phyloP scores from a whole-genome alignment of 139 green algal genomes.

The Tetraselmis chui region DNA sequence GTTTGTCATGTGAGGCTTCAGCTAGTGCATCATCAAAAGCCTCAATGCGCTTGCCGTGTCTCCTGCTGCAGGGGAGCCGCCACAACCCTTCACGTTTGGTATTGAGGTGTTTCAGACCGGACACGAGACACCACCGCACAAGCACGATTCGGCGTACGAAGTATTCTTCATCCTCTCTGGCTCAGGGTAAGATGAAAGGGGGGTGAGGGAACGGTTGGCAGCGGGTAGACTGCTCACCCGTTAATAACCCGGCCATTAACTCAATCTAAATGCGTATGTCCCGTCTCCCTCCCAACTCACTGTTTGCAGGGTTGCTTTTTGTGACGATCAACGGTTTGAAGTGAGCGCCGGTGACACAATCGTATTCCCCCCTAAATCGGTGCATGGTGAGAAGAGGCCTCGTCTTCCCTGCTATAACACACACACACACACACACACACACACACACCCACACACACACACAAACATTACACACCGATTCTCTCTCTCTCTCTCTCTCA shows the following conservation, averaged over 20 bases:
- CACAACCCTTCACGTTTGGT: constrained; percentile 58
- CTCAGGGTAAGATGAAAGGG: not conserved
- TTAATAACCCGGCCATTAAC: not conserved
- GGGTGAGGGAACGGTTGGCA: too few relatives aligned
- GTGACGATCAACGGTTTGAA: constrained; percentile 38
- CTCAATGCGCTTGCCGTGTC: not conserved
- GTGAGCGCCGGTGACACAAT: constrained; percentile 59
- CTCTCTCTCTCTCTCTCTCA: not conserved
- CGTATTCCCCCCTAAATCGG: constrained; percentile 58
- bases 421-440: too few relatives aligned
- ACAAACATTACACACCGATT: too few relatives aligned
- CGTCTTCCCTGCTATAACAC: too few relatives aligned
- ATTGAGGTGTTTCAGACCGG: constrained; percentile 68
- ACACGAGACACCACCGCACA: constrained; percentile 64
- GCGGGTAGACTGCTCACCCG: not conserved
- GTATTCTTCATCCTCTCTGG: constrained; percentile 80
- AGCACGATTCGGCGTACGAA: constrained; percentile 63
- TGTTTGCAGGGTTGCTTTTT: constrained; percentile 30
- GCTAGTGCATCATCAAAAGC: too few relatives aligned
- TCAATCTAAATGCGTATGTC: not conserved
- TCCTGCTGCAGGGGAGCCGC: not conserved
- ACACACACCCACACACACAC: too few relatives aligned
- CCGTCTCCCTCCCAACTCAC: too few relatives aligned
- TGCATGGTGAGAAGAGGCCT: constrained; percentile 57
- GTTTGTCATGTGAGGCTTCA: too few relatives aligned